These are phyloP conservation scores for Eremothecium coryli DNA, from an alignment of 1,139 yeast genomes.

Conservation along the genomic window DNA sequence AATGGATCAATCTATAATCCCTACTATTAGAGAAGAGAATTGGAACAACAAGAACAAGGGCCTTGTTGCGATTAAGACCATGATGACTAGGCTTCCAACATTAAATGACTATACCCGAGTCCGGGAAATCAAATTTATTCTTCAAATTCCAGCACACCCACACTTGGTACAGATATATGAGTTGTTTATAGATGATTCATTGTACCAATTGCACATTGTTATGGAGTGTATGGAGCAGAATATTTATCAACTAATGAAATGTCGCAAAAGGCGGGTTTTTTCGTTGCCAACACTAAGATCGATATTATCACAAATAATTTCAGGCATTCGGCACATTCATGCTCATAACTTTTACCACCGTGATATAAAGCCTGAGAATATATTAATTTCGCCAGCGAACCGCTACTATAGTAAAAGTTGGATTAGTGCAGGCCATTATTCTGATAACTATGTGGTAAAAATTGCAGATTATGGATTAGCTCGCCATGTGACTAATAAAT, in stretches of 20 bases:
- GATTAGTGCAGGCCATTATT: slow-evolving; percentile 26
- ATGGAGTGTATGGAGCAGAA: slow-evolving; percentile 88
- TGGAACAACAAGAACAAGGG: slow-evolving; percentile 31
- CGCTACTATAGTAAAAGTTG: slow-evolving; percentile 42
- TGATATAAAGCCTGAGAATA: slow-evolving; percentile 89
- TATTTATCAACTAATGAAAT: slow-evolving; percentile 60
- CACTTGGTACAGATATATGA: slow-evolving; percentile 68
- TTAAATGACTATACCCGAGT: slow-evolving; percentile 52
- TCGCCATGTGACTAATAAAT: slow-evolving; percentile 46
- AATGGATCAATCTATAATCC: slow-evolving; percentile 34
- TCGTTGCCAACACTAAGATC: slow-evolving; percentile 53
- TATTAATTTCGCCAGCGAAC: slow-evolving; percentile 53
- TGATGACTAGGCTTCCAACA: slow-evolving; percentile 46
- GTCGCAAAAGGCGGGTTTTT: slow-evolving; percentile 44
- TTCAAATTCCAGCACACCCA: slow-evolving; percentile 61
- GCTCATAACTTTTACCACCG: slow-evolving; percentile 68
- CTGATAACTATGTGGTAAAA: slow-evolving; percentile 56
- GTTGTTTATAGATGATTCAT: slow-evolving; percentile 57
- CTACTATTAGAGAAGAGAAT: slow-evolving; percentile 24
- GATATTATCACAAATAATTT: slow-evolving; percentile 59
- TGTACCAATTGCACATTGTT: slow-evolving; percentile 60
- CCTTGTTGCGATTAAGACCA: slow-evolving; percentile 76
- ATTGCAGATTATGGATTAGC: slow-evolving; percentile 91
- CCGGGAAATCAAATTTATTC: slow-evolving; percentile 68
- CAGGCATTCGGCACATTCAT: slow-evolving; percentile 80